Conservation (phyloP, 345 rosid genomes). For the Kernera saxatilis region DNA sequence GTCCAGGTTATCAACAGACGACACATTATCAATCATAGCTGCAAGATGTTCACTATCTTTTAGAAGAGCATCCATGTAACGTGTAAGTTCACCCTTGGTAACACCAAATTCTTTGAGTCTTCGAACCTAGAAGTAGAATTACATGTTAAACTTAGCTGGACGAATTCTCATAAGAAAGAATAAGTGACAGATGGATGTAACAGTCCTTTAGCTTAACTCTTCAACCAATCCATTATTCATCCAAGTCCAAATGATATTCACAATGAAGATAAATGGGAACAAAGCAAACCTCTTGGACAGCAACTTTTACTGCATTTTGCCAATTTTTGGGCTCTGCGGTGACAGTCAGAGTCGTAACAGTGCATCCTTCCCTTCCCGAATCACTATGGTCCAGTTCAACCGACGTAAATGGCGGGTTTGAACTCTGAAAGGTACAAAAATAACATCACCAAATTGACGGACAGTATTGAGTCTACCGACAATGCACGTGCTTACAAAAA, state of each 20-base stretch:
- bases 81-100: constrained; percentile 92
- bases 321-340: constrained; percentile 98
- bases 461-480: not conserved
- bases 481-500: not conserved
- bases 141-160: constrained; percentile 8
- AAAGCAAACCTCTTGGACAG: constrained; percentile 85
- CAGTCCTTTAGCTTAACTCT: constrained; percentile 6
- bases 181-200: not conserved
- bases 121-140: constrained; percentile 60
- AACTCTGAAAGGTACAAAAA: constrained; percentile 61
- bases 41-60: constrained; percentile 99
- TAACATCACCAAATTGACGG: constrained; percentile 22
- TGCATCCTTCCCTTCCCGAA: constrained; percentile 99
- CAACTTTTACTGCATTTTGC: constrained; percentile 90
- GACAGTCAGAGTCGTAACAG: constrained; percentile 97
- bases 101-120: constrained; percentile 99
- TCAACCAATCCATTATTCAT: constrained; percentile 1
- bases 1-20: constrained; percentile 98
- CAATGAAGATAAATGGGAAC: not conserved
- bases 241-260: not conserved
- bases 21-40: constrained; percentile 94
- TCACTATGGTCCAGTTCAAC: constrained; percentile 99
- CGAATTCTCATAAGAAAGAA: constrained; percentile 8
- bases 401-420: constrained; percentile 97
- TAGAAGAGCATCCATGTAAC: constrained; percentile 92